Evolutionary conservation across 306 rosid species (phyloP).

Genomic region (Phaseolus lunatus): DNA sequence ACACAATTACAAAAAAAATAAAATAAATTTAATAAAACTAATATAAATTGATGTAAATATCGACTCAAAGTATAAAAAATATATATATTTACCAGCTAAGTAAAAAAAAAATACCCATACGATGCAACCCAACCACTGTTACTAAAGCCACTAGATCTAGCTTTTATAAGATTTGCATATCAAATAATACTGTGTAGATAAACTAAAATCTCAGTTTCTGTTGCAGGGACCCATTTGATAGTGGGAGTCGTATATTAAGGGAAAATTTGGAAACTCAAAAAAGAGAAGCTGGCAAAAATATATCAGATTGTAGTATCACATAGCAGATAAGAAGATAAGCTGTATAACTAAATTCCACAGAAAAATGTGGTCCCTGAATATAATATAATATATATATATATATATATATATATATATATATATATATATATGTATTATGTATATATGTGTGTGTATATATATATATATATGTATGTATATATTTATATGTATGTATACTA

Average conservation of each 20-base stretch:
- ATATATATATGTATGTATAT: no score
- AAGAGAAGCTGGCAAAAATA: background rate
- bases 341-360: constrained; percentile 30
- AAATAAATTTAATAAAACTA: no score
- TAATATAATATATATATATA: no score
- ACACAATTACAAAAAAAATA: no score
- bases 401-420: no score
- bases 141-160: constrained; percentile 16
- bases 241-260: constrained; percentile 28
- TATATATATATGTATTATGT: no score
- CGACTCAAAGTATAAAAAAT: no score
- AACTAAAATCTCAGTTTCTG: constrained; percentile 12
- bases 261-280: background rate
- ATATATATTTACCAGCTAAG: no score
- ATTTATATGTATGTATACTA: no score
- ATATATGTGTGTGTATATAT: no score
- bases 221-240: constrained; percentile 45
- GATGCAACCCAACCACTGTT: constrained; percentile 2
- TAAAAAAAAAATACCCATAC: no score
- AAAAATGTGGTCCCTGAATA: constrained; percentile 53
- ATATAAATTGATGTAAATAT: no score
- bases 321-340: constrained; percentile 49
- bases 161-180: constrained; percentile 26
- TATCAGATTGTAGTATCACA: background rate
- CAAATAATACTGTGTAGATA: constrained; percentile 3